A percentile compares a stretch with the other conserved stretches of the same genome.
Evolutionary conservation across 1,284 basidiomycete species (phyloP).

Genomic region (Chondrostereum purpureum): DNA sequence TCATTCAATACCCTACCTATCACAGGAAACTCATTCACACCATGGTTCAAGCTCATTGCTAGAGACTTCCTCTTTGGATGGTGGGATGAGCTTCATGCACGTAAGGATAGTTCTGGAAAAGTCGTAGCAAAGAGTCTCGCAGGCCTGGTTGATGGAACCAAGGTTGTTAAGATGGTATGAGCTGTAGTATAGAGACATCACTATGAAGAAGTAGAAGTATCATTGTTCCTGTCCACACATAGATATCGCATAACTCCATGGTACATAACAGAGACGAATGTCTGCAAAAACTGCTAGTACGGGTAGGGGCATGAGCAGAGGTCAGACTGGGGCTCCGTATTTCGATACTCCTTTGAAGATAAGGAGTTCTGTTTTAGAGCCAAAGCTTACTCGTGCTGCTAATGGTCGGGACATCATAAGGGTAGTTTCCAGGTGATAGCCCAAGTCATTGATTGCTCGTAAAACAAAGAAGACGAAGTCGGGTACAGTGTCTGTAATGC

Average conservation of each 20-base stretch:
- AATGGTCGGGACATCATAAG: conserved; percentile 35
- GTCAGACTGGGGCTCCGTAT: too few relatives aligned
- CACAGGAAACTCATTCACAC: conserved; percentile 85
- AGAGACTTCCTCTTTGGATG: conserved; percentile 96
- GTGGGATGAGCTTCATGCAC: conserved; percentile 87
- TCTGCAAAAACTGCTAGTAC: neutral
- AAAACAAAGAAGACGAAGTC: conserved; percentile 39
- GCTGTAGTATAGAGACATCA: conserved; percentile 8
- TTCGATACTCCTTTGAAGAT: conserved; percentile 31
- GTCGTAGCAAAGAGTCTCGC: conserved; percentile 63
- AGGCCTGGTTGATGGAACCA: conserved; percentile 65
- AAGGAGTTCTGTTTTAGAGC: conserved; percentile 33
- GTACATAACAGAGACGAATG: conserved; percentile 1
- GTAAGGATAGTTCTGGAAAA: conserved; percentile 52
- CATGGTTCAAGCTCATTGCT: conserved; percentile 99
- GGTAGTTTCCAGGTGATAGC: conserved; percentile 36
- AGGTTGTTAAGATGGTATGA: conserved; percentile 73
- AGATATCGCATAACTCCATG: neutral
- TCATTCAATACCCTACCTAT: conserved; percentile 12
- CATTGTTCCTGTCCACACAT: neutral
- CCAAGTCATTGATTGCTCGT: conserved; percentile 31
- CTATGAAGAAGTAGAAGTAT: neutral
- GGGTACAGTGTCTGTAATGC: neutral
- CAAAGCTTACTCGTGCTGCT: conserved; percentile 28
- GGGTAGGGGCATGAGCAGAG: too few relatives aligned